Evolutionary conservation across 139 green algal species (phyloP).

Genomic region (Picochlorum sp.): DNA sequence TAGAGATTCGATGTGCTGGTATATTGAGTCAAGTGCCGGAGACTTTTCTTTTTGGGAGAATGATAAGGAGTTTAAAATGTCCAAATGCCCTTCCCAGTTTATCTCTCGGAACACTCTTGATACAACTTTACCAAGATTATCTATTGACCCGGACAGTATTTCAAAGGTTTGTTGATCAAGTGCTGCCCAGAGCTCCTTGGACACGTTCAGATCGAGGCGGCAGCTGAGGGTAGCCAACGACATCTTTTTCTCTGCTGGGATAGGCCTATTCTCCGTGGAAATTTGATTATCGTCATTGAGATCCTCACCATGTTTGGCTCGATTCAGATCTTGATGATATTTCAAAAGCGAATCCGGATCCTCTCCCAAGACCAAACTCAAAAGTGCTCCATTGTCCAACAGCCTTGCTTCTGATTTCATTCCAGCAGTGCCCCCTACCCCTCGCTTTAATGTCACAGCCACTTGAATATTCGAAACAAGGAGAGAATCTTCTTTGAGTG

Average conservation of each 20-base stretch:
- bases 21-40: no score
- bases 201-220: slow-evolving; percentile 52
- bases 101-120: not conserved
- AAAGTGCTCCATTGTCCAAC: slow-evolving; percentile 17
- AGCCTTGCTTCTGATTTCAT: slow-evolving; percentile 31
- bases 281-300: not conserved
- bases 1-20: no score
- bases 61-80: no score
- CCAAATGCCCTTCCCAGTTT: not conserved
- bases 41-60: no score
- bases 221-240: slow-evolving; percentile 48
- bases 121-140: not conserved
- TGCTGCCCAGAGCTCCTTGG: slow-evolving; percentile 22
- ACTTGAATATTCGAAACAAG: slow-evolving; percentile 33
- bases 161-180: not conserved
- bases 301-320: not conserved
- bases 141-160: not conserved
- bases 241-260: slow-evolving; percentile 14
- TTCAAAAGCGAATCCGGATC: not conserved
- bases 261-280: not conserved
- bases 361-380: slow-evolving; percentile 20
- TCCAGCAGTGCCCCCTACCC: slow-evolving; percentile 53
- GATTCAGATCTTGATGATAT: slow-evolving; percentile 13
- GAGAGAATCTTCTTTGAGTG: not conserved
- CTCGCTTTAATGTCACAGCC: slow-evolving; percentile 37